Evolutionary conservation across 352 stramenopile genomes (phyloP).

Genomic region (Phytopythium delawarense): DNA sequence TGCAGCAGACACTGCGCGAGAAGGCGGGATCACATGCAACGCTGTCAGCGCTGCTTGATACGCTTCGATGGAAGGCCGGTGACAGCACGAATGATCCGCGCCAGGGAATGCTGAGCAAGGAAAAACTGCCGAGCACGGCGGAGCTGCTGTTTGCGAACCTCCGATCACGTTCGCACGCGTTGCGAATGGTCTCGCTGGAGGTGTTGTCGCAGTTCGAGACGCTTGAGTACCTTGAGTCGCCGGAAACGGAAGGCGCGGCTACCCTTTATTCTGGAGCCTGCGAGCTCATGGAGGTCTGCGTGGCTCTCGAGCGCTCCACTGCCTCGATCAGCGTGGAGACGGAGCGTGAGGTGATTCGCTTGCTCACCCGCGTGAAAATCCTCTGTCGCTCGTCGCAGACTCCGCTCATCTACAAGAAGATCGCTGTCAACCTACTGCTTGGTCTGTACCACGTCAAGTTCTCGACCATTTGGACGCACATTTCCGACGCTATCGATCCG

Average conservation of each 20-base stretch:
- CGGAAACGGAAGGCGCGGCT: conserved; percentile 15
- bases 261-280: conserved; percentile 46
- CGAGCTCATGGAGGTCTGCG: conserved; percentile 57
- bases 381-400: conserved; percentile 66
- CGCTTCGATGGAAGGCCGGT: conserved; percentile 55
- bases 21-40: conserved; percentile 56
- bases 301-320: conserved; percentile 62
- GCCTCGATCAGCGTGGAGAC: conserved; percentile 58
- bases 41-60: conserved; percentile 53
- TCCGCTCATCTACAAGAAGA: conserved; percentile 71
- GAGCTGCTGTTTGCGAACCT: conserved; percentile 49
- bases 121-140: conserved; percentile 30
- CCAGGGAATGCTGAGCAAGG: conserved; percentile 33
- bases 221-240: conserved; percentile 43
- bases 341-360: conserved; percentile 77
- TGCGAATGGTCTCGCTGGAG: conserved; percentile 69
- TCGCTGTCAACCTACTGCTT: conserved; percentile 71
- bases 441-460: conserved; percentile 89
- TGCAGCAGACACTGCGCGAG: conserved; percentile 29
- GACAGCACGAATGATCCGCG: conserved; percentile 18
- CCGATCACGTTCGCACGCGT: conserved; percentile 55
- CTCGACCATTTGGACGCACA: conserved; percentile 79
- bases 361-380: conserved; percentile 79
- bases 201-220: conserved; percentile 54
- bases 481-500: conserved; percentile 66